Percentiles rank a stretch among this genome's conserved stretches.
These are phyloP conservation scores for Hygrocybe coccinea DNA, from an alignment of 768 basidiomycete genomes.

Conservation along the genomic window DNA sequence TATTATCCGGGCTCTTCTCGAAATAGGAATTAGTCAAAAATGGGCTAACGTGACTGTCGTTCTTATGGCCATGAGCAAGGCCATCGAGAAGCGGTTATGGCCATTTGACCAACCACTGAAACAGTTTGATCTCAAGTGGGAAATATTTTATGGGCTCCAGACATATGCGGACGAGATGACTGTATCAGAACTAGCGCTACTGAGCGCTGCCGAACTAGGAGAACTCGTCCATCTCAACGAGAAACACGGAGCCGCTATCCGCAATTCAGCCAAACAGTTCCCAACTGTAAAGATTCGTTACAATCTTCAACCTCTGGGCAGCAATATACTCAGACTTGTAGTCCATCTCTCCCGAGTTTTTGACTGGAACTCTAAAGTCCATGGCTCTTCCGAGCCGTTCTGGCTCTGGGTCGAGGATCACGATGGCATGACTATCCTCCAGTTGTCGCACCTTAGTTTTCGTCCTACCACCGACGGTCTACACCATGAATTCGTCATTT, in stretches of 20 bases:
- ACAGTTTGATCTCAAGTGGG: conserved; percentile 73
- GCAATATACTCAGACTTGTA: conserved; percentile 75
- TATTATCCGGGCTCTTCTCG: conserved; percentile 89
- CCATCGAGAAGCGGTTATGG: conserved; percentile 89
- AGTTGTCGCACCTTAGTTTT: conserved; percentile 68
- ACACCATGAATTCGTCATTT: conserved; percentile 74
- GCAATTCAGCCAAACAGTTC: conserved; percentile 78
- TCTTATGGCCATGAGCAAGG: conserved; percentile 88
- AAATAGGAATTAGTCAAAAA: conserved; percentile 88
- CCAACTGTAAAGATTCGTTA: conserved; percentile 66
- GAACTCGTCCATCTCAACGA: conserved; percentile 82
- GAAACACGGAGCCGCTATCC: conserved; percentile 72
- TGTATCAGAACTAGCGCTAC: conserved; percentile 63
- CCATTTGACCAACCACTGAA: conserved; percentile 87
- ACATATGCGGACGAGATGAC: conserved; percentile 79
- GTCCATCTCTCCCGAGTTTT: conserved; percentile 64
- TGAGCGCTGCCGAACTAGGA: conserved; percentile 68
- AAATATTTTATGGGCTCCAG: conserved; percentile 73
- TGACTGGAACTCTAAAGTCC: conserved; percentile 72
- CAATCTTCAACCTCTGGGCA: conserved; percentile 73
- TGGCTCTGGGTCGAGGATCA: conserved; percentile 96
- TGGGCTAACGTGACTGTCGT: conserved; percentile 81
- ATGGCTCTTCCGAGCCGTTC: conserved; percentile 78
- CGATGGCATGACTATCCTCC: conserved; percentile 74
- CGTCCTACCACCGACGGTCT: conserved; percentile 57